Conservation (phyloP, 306 rosid genomes). For the Ormosia emarginata region DNA sequence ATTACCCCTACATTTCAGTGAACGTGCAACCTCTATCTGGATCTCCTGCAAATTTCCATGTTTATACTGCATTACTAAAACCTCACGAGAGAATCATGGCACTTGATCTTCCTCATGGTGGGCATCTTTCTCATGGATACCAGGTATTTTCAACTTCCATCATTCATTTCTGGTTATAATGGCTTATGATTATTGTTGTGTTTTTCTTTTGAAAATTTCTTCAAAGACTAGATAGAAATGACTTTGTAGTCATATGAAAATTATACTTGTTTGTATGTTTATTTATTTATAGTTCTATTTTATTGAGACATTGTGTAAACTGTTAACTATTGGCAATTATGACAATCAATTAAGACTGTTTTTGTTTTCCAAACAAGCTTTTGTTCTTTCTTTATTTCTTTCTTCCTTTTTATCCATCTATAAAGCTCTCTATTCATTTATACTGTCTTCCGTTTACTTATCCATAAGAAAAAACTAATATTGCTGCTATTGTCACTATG, state of each 20-base stretch:
- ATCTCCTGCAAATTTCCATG: conserved; percentile 92
- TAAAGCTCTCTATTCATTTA: background rate
- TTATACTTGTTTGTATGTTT: background rate
- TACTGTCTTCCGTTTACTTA: background rate
- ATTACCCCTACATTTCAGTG: conserved; percentile 53
- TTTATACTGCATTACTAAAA: conserved; percentile 91
- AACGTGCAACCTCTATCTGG: conserved; percentile 98
- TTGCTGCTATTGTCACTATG: conserved; percentile 10
- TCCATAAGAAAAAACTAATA: background rate
- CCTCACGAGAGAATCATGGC: conserved; percentile 99
- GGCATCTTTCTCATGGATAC: conserved; percentile 99
- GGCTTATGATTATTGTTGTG: background rate
- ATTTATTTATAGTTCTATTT: background rate
- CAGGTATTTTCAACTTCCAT: conserved; percentile 52
- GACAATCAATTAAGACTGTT: background rate
- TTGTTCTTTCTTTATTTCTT: background rate
- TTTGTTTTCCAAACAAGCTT: background rate
- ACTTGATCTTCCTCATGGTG: conserved; percentile 99
- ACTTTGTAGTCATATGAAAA: background rate
- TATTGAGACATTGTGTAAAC: background rate
- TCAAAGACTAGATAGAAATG: background rate
- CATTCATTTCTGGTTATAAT: background rate
- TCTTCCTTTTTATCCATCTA: background rate
- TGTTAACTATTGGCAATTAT: background rate
- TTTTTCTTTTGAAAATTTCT: background rate